Evolutionary conservation across 352 stramenopile species (phyloP).

Genomic region (Phytophthora tubulina): DNA sequence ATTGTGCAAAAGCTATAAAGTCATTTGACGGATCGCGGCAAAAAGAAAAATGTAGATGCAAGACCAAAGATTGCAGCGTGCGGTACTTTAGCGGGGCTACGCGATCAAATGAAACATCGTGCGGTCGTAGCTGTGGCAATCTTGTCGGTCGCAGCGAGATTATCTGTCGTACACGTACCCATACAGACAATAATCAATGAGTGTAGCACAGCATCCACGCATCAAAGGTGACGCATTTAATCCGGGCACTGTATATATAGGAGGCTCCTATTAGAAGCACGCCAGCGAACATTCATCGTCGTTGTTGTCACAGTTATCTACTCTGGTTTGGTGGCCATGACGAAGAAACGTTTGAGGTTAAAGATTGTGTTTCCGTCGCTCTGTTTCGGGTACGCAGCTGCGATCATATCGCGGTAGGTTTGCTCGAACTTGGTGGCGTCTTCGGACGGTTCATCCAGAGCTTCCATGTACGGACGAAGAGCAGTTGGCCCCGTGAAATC

Average conservation of each 20-base stretch:
- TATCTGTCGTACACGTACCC: not conserved
- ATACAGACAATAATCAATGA: not conserved
- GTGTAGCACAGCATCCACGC: not conserved
- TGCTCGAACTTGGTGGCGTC: conserved; percentile 47
- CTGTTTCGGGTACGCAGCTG: conserved; percentile 65
- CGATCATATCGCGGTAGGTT: conserved; percentile 70
- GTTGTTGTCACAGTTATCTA: conserved; percentile 8
- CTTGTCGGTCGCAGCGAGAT: no score
- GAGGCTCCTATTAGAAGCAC: no score
- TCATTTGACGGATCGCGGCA: not conserved
- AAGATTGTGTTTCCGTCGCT: conserved; percentile 68
- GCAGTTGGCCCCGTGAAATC: conserved; percentile 75
- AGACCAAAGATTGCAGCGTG: no score
- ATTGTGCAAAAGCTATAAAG: not conserved
- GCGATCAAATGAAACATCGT: conserved; percentile 3
- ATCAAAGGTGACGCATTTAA: conserved; percentile 1
- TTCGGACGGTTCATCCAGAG: conserved; percentile 43
- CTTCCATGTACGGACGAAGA: conserved; percentile 69
- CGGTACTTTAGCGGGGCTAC: not conserved
- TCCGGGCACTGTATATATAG: no score
- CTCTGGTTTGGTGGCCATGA: conserved; percentile 54
- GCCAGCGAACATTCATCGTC: no score
- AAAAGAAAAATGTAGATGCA: no score
- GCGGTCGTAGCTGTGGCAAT: conserved; percentile 1
- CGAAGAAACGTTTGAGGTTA: conserved; percentile 78